These are phyloP conservation scores for Suhomyces maxii DNA, from an alignment of 1,139 yeast genomes.

Conservation along the genomic window DNA sequence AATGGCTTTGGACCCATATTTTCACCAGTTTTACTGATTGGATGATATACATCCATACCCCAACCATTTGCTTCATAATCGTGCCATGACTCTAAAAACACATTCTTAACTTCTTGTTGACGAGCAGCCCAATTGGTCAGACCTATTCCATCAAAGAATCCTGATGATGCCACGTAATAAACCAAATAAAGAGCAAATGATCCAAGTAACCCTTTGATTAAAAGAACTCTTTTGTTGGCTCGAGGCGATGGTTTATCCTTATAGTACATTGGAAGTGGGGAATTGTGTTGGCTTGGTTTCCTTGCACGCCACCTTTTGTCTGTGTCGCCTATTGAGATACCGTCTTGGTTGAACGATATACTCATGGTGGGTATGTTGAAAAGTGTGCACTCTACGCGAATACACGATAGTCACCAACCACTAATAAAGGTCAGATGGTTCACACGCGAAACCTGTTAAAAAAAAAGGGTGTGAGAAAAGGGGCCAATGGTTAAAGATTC, in stretches of 20 bases:
- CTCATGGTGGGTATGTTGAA: constrained; percentile 13
- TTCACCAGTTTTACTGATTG: constrained; percentile 59
- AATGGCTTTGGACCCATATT: constrained; percentile 83
- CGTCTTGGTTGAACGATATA: constrained; percentile 15
- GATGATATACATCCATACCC: constrained; percentile 72
- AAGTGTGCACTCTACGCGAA: not conserved
- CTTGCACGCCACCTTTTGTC: constrained; percentile 18
- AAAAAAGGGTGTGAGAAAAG: too few relatives aligned
- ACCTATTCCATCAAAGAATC: constrained; percentile 2
- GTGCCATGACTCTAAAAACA: constrained; percentile 76
- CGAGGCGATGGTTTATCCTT: constrained; percentile 16
- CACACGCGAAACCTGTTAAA: too few relatives aligned
- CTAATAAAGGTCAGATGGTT: too few relatives aligned
- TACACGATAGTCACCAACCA: not conserved
- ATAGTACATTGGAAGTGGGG: constrained; percentile 17
- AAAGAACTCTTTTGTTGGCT: constrained; percentile 27
- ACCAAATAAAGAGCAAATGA: constrained; percentile 41
- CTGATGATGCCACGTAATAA: constrained; percentile 23
- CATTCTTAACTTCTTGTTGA: constrained; percentile 58
- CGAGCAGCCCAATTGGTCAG: constrained; percentile 38
- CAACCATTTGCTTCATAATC: constrained; percentile 78
- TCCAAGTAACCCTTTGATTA: constrained; percentile 42
- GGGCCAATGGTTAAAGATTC: too few relatives aligned
- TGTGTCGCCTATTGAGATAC: constrained; percentile 14
- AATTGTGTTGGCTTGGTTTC: constrained; percentile 3